phyloP scores from a whole-genome alignment of 2,329 filamentous ascomycete species.

The Colletotrichum incanum region DNA sequence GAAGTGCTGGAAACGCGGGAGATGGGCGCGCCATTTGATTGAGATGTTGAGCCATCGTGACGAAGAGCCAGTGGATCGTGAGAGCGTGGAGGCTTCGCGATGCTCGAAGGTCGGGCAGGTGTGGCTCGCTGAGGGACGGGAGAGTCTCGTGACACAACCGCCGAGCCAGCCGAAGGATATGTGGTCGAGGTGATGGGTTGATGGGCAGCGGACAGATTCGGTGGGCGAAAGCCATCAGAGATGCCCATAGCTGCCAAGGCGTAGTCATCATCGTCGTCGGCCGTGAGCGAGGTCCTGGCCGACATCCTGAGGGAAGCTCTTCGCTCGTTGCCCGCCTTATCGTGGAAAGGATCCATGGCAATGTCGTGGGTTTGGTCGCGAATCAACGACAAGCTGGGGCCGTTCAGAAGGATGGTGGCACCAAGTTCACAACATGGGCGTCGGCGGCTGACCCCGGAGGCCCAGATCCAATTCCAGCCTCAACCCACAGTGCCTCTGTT shows the following conservation, averaged over 20 bases:
- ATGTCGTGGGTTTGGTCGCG: constrained; percentile 30
- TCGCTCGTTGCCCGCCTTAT: constrained; percentile 59
- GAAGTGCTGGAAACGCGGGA: constrained; percentile 52
- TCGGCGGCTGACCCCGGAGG: constrained; percentile 36
- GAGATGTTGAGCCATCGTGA: constrained; percentile 63
- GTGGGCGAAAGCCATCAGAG: constrained; percentile 67
- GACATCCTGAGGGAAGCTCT: constrained; percentile 61
- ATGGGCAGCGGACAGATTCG: constrained; percentile 46
- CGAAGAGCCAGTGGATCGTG: constrained; percentile 67
- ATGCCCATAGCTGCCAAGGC: constrained; percentile 66
- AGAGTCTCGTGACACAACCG: constrained; percentile 36
- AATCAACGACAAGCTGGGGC: constrained; percentile 31
- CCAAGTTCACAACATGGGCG: constrained; percentile 40
- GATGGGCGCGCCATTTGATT: constrained; percentile 18
- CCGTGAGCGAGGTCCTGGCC: constrained; percentile 49
- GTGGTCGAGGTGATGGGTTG: constrained; percentile 47
- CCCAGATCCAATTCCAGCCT: constrained; percentile 33
- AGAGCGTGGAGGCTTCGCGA: constrained; percentile 66
- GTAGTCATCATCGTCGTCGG: constrained; percentile 63
- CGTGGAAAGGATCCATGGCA: constrained; percentile 59
- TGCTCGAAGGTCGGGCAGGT: constrained; percentile 66
- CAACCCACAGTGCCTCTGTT: constrained; percentile 26
- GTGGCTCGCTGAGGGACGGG: constrained; percentile 42
- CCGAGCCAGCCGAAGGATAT: constrained; percentile 44
- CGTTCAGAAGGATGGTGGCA: constrained; percentile 9